These are phyloP conservation scores for Podospora didyma DNA, from an alignment of 495 filamentous ascomycete genomes.

Conservation along the genomic window DNA sequence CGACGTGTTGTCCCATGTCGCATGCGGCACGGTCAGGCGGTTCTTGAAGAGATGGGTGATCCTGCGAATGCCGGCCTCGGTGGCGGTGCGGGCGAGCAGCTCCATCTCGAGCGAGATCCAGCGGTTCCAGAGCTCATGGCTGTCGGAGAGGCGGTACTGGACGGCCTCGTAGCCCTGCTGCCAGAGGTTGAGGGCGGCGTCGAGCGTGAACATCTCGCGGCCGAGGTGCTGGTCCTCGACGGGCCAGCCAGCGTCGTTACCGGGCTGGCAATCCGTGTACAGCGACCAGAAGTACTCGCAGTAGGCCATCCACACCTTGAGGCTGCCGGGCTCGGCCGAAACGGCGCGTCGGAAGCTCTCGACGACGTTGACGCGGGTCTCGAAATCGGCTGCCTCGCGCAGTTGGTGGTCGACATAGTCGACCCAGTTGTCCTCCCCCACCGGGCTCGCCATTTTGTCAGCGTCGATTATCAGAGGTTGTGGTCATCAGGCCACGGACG, in stretches of 20 bases:
- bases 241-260: constrained; percentile 58
- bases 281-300: constrained; percentile 81
- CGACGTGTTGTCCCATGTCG: constrained; percentile 80
- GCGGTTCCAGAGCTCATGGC: constrained; percentile 84
- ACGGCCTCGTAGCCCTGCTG: constrained; percentile 72
- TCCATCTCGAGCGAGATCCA: constrained; percentile 61
- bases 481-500: too few species aligned
- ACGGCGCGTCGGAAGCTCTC: constrained; percentile 79
- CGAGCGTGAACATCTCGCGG: constrained; percentile 74
- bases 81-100: constrained; percentile 50
- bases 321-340: constrained; percentile 75
- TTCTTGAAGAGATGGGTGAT: constrained; percentile 67
- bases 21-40: constrained; percentile 75
- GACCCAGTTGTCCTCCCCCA: constrained; percentile 51
- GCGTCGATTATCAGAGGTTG: neutral
- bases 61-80: constrained; percentile 55
- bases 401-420: constrained; percentile 47
- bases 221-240: constrained; percentile 73
- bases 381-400: constrained; percentile 47
- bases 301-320: constrained; percentile 83
- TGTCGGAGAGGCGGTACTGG: constrained; percentile 77
- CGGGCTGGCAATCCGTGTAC: constrained; percentile 59
- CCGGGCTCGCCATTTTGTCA: constrained; percentile 43
- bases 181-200: constrained; percentile 74
- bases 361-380: constrained; percentile 65